Evolutionary conservation across 306 rosid genomes (phyloP).

Genomic region (Vicia sativa): DNA sequence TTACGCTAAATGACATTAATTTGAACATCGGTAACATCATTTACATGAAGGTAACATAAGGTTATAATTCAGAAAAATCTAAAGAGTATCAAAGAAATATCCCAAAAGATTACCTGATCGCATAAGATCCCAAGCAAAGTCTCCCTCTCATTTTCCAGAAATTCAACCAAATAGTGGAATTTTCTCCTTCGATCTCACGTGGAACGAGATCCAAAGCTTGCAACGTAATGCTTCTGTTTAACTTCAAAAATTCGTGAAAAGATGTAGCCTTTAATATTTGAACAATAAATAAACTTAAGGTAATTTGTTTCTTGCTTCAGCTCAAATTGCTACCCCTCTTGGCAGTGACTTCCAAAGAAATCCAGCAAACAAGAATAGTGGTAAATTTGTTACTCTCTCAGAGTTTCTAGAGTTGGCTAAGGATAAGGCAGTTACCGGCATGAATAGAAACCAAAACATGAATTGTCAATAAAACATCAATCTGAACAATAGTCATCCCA

Average conservation of each 20-base stretch:
- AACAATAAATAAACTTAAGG: slow-evolving; percentile 3
- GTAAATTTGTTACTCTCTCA: slow-evolving; percentile 60
- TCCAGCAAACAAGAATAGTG: slow-evolving; percentile 67
- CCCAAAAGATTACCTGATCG: too few relatives aligned
- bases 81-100: too few relatives aligned
- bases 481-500: slow-evolving; percentile 10
- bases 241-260: neutral
- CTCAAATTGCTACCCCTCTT: slow-evolving; percentile 55
- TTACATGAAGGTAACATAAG: too few relatives aligned
- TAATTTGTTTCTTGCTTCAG: slow-evolving; percentile 50
- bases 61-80: too few relatives aligned
- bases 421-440: slow-evolving; percentile 66
- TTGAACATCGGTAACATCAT: too few relatives aligned
- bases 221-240: slow-evolving; percentile 54
- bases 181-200: too few relatives aligned
- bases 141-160: too few relatives aligned
- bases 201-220: too few relatives aligned
- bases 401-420: slow-evolving; percentile 85
- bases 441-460: slow-evolving; percentile 35
- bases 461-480: slow-evolving; percentile 15
- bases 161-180: too few relatives aligned
- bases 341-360: slow-evolving; percentile 52
- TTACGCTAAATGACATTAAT: too few relatives aligned
- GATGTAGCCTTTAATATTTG: slow-evolving; percentile 23
- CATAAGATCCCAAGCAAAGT: too few relatives aligned